Conservation (phyloP, 331 rosid genomes). For the Ulmus americana region DNA sequence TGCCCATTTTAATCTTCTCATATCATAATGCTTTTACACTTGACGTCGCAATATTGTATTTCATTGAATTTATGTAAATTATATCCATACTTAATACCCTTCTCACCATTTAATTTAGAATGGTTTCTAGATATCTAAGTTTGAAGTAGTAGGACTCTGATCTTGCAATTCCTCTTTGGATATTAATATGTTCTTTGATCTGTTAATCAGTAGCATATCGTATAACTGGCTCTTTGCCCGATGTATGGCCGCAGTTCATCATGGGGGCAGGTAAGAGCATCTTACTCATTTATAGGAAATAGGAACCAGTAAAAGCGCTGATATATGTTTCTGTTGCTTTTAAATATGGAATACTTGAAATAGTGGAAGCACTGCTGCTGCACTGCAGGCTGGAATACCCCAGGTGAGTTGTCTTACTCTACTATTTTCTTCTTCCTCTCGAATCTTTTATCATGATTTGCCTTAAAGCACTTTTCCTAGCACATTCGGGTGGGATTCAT, state of each 20-base stretch:
- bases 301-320: slow-evolving; percentile 15
- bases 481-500: neutral
- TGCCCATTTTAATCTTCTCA: too few species aligned
- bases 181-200: slow-evolving; percentile 14
- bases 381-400: slow-evolving; percentile 65
- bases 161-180: slow-evolving; percentile 6
- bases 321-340: slow-evolving; percentile 21
- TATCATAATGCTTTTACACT: too few species aligned
- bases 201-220: slow-evolving; percentile 47
- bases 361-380: slow-evolving; percentile 86
- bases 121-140: too few species aligned
- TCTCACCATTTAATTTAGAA: neutral
- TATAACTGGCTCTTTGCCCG: slow-evolving; percentile 64
- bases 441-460: neutral
- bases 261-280: slow-evolving; percentile 75
- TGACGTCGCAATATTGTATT: neutral
- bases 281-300: slow-evolving; percentile 14
- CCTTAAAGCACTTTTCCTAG: neutral
- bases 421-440: neutral
- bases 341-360: slow-evolving; percentile 13
- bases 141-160: neutral
- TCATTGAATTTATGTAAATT: neutral
- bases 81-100: neutral
- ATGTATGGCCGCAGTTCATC: slow-evolving; percentile 70
- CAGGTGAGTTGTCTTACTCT: slow-evolving; percentile 49